Conservation (phyloP, 371 early-diverging fungal genomes). For the Sanchytrium tribonematis region DNA sequence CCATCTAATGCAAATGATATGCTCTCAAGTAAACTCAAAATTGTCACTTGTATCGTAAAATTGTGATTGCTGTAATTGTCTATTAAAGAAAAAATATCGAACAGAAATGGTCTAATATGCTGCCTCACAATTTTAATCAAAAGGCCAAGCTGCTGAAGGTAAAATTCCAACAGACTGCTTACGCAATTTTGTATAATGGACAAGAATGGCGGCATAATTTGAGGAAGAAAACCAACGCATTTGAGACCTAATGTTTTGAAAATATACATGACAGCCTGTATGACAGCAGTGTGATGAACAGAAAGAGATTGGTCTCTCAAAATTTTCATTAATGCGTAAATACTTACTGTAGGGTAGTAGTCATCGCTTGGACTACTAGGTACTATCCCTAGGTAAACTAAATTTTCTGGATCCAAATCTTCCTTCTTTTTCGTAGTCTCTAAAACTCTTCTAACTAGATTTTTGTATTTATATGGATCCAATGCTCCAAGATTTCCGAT, state of each 20-base stretch:
- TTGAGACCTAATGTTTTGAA: constrained; percentile 53
- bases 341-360: constrained; percentile 61
- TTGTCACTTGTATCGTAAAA: constrained; percentile 41
- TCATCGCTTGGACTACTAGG: constrained; percentile 50
- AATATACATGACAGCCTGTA: constrained; percentile 71
- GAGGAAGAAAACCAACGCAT: constrained; percentile 26
- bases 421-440: neutral
- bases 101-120: constrained; percentile 53
- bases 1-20: constrained; percentile 55
- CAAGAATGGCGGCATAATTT: constrained; percentile 31
- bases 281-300: constrained; percentile 53
- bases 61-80: constrained; percentile 46
- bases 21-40: constrained; percentile 52
- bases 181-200: constrained; percentile 45
- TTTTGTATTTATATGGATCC: constrained; percentile 67
- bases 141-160: constrained; percentile 55
- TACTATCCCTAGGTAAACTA: constrained; percentile 24
- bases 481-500: constrained; percentile 84
- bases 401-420: neutral
- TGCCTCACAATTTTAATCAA: constrained; percentile 63
- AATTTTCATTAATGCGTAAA: constrained; percentile 64
- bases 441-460: neutral
- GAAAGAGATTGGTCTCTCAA: constrained; percentile 49
- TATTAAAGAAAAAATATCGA: constrained; percentile 46
- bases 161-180: constrained; percentile 46